phyloP scores from a whole-genome alignment of 148 eudicot species.

The Chenopodium quinoa region DNA sequence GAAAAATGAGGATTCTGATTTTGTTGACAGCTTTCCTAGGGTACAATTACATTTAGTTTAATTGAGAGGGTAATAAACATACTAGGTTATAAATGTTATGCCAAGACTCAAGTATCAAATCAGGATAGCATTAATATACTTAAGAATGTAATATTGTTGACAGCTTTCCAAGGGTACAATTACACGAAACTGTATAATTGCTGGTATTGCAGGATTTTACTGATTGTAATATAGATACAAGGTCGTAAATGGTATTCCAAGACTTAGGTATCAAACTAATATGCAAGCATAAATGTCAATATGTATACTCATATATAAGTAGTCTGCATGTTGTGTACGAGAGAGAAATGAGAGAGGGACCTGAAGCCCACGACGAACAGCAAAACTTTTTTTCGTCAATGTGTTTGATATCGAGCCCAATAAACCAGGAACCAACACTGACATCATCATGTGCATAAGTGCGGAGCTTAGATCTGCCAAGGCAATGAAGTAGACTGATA shows the following conservation, averaged over 20 bases:
- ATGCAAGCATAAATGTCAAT: background rate
- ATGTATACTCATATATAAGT: background rate
- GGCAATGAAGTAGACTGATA: constrained; percentile 5
- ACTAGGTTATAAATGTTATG: background rate
- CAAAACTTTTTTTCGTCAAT: constrained; percentile 69
- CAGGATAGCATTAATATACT: background rate
- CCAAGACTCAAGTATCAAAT: background rate
- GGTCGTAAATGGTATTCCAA: background rate
- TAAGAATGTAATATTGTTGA: background rate
- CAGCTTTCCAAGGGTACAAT: background rate
- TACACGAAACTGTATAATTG: background rate
- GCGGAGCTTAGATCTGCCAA: constrained; percentile 66
- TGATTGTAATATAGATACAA: background rate
- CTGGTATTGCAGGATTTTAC: background rate
- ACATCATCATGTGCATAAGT: constrained; percentile 86
- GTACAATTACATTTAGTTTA: background rate
- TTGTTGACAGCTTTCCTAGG: background rate
- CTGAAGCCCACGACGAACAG: constrained; percentile 88
- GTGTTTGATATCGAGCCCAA: constrained; percentile 75
- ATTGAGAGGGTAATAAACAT: background rate
- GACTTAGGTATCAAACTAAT: background rate
- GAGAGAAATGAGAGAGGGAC: constrained; percentile 36
- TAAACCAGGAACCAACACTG: constrained; percentile 88
- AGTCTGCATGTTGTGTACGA: background rate
- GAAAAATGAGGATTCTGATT: background rate